These are phyloP conservation scores for Fusarium pseudocircinatum DNA, from an alignment of 2,329 filamentous ascomycete species.

Conservation along the genomic window DNA sequence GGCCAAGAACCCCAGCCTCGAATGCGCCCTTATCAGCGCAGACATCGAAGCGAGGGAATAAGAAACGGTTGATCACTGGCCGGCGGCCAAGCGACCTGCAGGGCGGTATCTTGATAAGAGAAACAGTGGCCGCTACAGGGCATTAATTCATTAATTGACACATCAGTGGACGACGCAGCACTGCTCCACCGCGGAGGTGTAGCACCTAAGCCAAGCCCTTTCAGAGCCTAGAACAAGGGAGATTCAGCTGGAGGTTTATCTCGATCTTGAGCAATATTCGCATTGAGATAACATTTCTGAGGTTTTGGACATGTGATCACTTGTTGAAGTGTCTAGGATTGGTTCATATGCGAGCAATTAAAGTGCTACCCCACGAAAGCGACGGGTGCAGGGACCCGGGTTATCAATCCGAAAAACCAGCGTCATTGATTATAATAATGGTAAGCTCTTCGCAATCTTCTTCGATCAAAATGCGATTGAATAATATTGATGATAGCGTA, in stretches of 20 bases:
- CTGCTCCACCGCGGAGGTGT: constrained; percentile 10
- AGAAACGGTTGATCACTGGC: constrained; percentile 5
- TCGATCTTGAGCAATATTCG: neutral
- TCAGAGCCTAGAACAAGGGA: neutral
- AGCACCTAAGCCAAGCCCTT: neutral
- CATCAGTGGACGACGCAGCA: neutral
- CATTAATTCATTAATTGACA: constrained; percentile 28
- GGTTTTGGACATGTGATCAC: neutral
- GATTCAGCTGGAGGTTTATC: neutral
- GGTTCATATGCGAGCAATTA: neutral
- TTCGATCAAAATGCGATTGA: neutral
- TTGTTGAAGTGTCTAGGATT: neutral
- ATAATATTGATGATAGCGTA: neutral
- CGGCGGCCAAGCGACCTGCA: neutral
- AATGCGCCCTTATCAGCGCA: constrained; percentile 13
- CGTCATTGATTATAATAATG: neutral
- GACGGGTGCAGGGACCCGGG: neutral
- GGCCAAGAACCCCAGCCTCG: constrained; percentile 1
- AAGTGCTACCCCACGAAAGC: neutral
- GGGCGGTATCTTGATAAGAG: constrained; percentile 15
- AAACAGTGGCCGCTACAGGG: neutral
- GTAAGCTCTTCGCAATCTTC: neutral
- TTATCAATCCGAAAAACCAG: neutral
- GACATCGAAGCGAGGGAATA: neutral
- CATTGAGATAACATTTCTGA: neutral